phyloP scores from a whole-genome alignment of 2,329 filamentous ascomycete genomes.

The Niveomyces coronatus region DNA sequence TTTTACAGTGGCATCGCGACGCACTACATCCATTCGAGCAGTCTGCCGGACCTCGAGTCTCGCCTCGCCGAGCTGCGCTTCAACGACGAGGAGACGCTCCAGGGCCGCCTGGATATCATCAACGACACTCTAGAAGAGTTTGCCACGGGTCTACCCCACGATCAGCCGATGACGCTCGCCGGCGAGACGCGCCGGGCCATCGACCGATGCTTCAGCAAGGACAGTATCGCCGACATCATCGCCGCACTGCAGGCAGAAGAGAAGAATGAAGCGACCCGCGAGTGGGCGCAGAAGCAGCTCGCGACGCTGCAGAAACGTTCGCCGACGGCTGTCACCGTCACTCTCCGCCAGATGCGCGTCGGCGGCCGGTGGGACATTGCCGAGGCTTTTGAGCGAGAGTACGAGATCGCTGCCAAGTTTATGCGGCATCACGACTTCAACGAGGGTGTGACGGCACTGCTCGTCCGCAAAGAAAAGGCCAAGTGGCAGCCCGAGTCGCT shows the following conservation, averaged over 20 bases:
- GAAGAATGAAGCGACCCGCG: conserved; percentile 40
- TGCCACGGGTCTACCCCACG: conserved; percentile 70
- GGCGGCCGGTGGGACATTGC: conserved; percentile 69
- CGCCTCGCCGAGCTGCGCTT: conserved; percentile 86
- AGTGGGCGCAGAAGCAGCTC: conserved; percentile 73
- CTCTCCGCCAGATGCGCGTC: conserved; percentile 71
- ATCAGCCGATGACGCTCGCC: conserved; percentile 55
- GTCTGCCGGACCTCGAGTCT: conserved; percentile 68
- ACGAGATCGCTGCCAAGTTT: conserved; percentile 75
- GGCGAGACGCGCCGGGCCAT: conserved; percentile 69
- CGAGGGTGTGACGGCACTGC: conserved; percentile 75
- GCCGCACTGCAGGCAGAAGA: conserved; percentile 50
- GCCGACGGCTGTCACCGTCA: conserved; percentile 77
- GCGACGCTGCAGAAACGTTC: conserved; percentile 67
- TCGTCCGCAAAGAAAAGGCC: conserved; percentile 61
- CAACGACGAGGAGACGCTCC: conserved; percentile 58
- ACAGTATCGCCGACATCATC: conserved; percentile 61
- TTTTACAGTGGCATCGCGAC: conserved; percentile 91
- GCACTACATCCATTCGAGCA: conserved; percentile 89
- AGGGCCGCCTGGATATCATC: conserved; percentile 59
- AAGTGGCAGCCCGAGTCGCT: conserved; percentile 69
- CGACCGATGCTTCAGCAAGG: conserved; percentile 68
- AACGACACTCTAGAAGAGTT: conserved; percentile 89
- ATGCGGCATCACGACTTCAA: conserved; percentile 89
- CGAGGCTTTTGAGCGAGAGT: conserved; percentile 77